Evolutionary conservation across 139 green algal genomes (phyloP).

Genomic region (Trebouxia sp.): DNA sequence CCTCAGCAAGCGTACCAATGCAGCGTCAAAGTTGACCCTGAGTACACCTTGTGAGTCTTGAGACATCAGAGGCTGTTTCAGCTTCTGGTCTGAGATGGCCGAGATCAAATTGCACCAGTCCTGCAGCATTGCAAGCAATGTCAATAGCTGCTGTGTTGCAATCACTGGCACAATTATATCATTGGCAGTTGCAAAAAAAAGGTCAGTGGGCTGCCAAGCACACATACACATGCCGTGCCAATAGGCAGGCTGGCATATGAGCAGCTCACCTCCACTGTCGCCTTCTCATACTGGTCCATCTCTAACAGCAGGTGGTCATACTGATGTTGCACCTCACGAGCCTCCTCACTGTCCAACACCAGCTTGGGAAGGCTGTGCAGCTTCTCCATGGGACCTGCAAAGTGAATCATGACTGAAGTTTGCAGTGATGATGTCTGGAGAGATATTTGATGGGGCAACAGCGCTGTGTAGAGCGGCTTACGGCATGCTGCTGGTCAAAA

Average conservation of each 20-base stretch:
- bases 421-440: too few species aligned
- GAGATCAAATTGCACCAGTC: slow-evolving; percentile 70
- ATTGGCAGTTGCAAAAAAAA: background rate
- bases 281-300: slow-evolving; percentile 69
- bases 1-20: slow-evolving; percentile 77
- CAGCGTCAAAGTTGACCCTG: slow-evolving; percentile 89
- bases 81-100: slow-evolving; percentile 74
- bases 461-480: too few species aligned
- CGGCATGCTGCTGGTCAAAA: too few species aligned
- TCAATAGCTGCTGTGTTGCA: too few species aligned
- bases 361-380: slow-evolving; percentile 53
- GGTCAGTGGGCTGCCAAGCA: background rate
- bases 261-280: slow-evolving; percentile 24
- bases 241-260: background rate
- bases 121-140: too few species aligned
- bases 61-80: slow-evolving; percentile 79
- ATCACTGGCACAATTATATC: too few species aligned
- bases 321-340: slow-evolving; percentile 55
- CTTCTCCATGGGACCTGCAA: slow-evolving; percentile 77
- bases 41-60: slow-evolving; percentile 44
- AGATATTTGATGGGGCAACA: too few species aligned
- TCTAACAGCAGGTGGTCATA: slow-evolving; percentile 62
- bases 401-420: too few species aligned
- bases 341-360: slow-evolving; percentile 67
- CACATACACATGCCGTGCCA: background rate